Evolutionary conservation across 805 yeast genomes (phyloP).

Genomic region (Starmerella geochares): DNA sequence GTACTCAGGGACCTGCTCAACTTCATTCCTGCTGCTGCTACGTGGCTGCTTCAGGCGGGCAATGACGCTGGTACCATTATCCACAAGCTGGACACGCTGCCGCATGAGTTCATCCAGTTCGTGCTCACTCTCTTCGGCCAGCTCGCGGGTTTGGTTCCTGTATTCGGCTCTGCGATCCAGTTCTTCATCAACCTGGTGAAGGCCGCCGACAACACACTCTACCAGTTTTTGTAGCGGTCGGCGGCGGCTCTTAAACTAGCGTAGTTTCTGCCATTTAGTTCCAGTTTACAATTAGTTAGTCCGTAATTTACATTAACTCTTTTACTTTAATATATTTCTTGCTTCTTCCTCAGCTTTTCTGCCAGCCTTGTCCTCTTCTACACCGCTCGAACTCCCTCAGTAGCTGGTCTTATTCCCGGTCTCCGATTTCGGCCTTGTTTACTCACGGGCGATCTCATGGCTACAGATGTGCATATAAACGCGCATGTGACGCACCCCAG

Average conservation of each 20-base stretch:
- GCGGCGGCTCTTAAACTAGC: no score
- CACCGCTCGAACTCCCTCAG: no score
- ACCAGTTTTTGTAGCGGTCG: background rate
- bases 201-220: background rate
- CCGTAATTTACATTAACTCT: background rate
- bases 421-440: no score
- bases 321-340: background rate
- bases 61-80: background rate
- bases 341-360: background rate
- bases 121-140: background rate
- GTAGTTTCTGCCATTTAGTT: background rate
- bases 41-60: background rate
- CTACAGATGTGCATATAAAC: no score
- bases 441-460: no score
- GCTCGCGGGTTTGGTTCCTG: slow-evolving; percentile 1
- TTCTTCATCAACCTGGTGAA: slow-evolving; percentile 1
- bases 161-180: background rate
- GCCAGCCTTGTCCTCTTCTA: no score
- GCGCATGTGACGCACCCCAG: no score
- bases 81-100: background rate
- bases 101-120: slow-evolving; percentile 1
- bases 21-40: background rate
- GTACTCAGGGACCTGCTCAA: background rate
- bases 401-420: no score
- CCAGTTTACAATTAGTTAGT: background rate